A percentile compares a stretch with the other conserved stretches of the same genome.
Conservation (phyloP, 306 rosid genomes). For the Rubus idaeus region DNA sequence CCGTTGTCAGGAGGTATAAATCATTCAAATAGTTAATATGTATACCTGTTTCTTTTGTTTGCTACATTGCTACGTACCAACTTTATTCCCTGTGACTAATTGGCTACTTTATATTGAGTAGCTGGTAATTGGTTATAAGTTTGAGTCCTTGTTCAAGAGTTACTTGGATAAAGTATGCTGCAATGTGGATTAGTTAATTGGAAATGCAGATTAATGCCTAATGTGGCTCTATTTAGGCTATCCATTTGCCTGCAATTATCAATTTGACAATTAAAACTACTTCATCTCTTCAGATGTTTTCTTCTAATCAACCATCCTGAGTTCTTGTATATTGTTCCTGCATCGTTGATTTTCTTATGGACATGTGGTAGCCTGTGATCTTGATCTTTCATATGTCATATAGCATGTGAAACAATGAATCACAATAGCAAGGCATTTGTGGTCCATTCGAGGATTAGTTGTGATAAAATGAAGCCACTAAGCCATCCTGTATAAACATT, state of each 20-base stretch:
- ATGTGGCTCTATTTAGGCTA: not conserved
- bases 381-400: too few relatives aligned
- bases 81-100: not conserved
- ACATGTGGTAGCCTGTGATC: too few relatives aligned
- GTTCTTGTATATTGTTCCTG: too few relatives aligned
- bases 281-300: not conserved
- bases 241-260: not conserved
- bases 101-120: not conserved
- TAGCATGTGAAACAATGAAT: too few relatives aligned
- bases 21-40: not conserved
- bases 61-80: not conserved
- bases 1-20: conserved; percentile 42
- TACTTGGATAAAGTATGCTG: not conserved
- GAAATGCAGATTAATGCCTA: not conserved
- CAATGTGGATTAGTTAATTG: not conserved
- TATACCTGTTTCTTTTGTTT: not conserved
- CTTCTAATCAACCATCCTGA: too few relatives aligned
- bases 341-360: too few relatives aligned
- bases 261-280: not conserved
- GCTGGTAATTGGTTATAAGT: not conserved
- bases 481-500: too few relatives aligned
- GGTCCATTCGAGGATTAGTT: too few relatives aligned
- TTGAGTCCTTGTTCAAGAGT: not conserved
- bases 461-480: too few relatives aligned
- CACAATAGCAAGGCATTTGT: too few relatives aligned